Percentiles rank a stretch among this genome's conserved stretches.
These are phyloP conservation scores for Geotrichum bryndzae DNA, from an alignment of 1,139 yeast species.

Conservation along the genomic window DNA sequence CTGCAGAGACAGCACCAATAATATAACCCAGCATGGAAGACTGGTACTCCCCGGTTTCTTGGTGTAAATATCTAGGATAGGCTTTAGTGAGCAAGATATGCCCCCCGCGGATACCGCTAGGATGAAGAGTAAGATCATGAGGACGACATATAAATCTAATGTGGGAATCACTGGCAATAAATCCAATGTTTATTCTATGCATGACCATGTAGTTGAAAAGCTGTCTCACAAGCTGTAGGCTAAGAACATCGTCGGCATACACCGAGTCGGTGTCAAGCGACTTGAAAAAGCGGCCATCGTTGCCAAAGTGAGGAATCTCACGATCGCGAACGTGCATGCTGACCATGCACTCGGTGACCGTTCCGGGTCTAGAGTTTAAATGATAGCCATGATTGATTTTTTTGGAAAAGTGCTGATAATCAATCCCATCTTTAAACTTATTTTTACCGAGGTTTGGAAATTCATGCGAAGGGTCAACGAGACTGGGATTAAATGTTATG, in stretches of 20 bases:
- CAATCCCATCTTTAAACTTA: background rate
- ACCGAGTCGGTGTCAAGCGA: conserved; percentile 2
- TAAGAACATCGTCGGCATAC: background rate
- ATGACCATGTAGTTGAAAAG: conserved; percentile 15
- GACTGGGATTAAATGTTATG: background rate
- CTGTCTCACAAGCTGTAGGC: conserved; percentile 14
- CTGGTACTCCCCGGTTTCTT: background rate
- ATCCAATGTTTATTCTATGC: conserved; percentile 14
- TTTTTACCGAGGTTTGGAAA: background rate
- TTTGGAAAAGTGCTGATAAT: background rate
- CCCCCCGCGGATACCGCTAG: conserved; percentile 14
- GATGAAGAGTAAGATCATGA: background rate
- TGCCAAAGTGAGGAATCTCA: conserved; percentile 11
- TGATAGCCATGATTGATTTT: background rate
- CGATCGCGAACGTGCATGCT: conserved; percentile 9
- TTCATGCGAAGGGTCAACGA: background rate
- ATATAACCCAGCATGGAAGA: conserved; percentile 14
- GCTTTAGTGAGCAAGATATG: conserved; percentile 9
- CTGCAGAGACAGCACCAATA: conserved; percentile 6
- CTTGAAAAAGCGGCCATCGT: conserved; percentile 1
- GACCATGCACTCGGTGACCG: conserved; percentile 10
- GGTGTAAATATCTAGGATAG: conserved; percentile 4
- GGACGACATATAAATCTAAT: conserved; percentile 15
- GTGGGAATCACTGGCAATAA: conserved; percentile 15
- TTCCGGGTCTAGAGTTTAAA: background rate